These are phyloP conservation scores for Luffa acutangula DNA, from an alignment of 306 rosid genomes.

Conservation along the genomic window DNA sequence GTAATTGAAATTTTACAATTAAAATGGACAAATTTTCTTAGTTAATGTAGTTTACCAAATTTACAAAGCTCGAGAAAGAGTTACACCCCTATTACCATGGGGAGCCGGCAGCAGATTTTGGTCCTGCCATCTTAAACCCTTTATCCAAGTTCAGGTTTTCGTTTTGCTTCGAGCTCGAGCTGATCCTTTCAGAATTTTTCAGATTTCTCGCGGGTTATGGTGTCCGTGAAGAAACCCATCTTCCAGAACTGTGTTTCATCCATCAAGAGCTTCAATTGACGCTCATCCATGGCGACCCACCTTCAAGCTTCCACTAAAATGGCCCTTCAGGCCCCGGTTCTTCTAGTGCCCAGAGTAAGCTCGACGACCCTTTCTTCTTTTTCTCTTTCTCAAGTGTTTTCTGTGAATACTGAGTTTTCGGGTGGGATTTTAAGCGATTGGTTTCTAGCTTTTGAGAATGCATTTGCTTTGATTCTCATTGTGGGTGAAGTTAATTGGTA, in stretches of 20 bases:
- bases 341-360: slow-evolving; percentile 35
- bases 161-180: neutral
- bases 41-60: too few species aligned
- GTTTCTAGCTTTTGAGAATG: neutral
- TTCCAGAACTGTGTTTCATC: neutral
- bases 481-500: neutral
- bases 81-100: neutral
- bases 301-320: slow-evolving; percentile 25
- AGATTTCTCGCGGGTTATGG: neutral
- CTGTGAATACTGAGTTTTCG: neutral
- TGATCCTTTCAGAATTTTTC: neutral
- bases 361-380: neutral
- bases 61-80: neutral
- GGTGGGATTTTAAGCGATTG: neutral
- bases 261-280: neutral
- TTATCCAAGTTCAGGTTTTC: neutral
- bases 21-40: too few species aligned
- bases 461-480: neutral
- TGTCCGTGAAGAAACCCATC: neutral
- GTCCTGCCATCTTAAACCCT: slow-evolving; percentile 6
- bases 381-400: neutral
- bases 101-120: neutral
- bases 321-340: slow-evolving; percentile 19
- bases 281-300: slow-evolving; percentile 33
- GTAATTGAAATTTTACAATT: too few species aligned